Evolutionary conservation across 129 eudicot species (phyloP), one percentile per base, ranked within the genome.

Genomic region (Pulicaria dysenterica): DNA sequence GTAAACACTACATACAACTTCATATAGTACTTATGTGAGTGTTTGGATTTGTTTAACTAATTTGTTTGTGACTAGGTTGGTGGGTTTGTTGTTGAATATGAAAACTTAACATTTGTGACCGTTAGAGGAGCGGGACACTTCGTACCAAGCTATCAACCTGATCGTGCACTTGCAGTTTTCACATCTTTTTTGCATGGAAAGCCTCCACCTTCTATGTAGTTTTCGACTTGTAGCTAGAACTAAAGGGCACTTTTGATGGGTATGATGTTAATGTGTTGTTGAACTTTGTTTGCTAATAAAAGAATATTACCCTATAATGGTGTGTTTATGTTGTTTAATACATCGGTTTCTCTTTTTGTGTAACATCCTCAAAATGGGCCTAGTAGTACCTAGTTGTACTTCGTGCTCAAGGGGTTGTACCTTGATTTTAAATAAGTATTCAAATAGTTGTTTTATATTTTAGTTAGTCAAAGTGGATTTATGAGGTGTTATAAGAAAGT

Each of bases 51-150:
- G 2, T 14, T 42, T 13, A 34, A 40, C 72, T 60, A 45, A 58
- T 12, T 51, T 11, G 47, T 14, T 15, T 34, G 6, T 70, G n/a
- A 7, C 7, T 40, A 85, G 90, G 88, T 86, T 57, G 91, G 88
- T 6, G 91, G 91, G 11, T 86, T 62, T 42, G 87, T 75, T 10
- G 83, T 77, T 51, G 85, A 62, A 58, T 86, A 83, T 42, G 70
- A 83, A 70, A 86, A 86, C 57, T 34, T 86, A 69, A 86, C 87
- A 50, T 86, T 86, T 43, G 77, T 82, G 74, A 86, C 87, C 0
- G 46, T 86, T 50, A 83, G 87, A 70, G 87, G 91, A 77, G 77
- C 87, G 1, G 91, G 91, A 41, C 91, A 86, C 73, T 86, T 86
- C 8, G 79, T 86, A 53, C 85, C 91, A 19, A 86, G 91, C 67